Evolutionary conservation across 305 asterid genomes (phyloP).

Genomic region (Coffea humblotiana): DNA sequence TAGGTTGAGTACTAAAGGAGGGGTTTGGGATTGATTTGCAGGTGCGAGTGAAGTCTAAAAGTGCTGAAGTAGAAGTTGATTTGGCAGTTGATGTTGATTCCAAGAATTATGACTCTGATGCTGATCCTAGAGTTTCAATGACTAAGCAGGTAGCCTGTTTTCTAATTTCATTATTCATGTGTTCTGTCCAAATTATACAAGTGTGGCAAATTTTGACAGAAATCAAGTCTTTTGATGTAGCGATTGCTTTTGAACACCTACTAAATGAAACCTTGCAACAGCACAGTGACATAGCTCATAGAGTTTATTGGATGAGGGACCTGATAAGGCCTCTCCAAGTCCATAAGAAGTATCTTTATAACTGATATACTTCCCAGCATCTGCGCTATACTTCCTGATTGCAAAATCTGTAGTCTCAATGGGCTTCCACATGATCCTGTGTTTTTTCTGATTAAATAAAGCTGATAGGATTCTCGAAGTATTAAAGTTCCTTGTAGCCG

Average conservation of each 20-base stretch:
- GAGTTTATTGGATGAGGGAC: neutral
- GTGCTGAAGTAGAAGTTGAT: conserved; percentile 71
- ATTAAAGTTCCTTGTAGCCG: neutral
- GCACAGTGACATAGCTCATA: neutral
- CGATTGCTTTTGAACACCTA: neutral
- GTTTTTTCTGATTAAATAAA: neutral
- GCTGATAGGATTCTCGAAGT: neutral
- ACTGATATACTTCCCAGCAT: neutral
- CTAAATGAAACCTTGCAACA: neutral
- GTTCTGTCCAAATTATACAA: neutral
- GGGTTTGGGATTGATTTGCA: conserved; percentile 18
- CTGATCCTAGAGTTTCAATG: conserved; percentile 39
- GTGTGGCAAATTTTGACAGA: neutral
- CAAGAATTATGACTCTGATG: conserved; percentile 54
- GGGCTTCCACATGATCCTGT: neutral
- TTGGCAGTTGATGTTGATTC: conserved; percentile 60
- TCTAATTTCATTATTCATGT: neutral
- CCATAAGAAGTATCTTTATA: no score
- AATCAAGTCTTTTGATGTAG: neutral
- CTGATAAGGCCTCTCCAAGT: neutral
- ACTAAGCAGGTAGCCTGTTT: conserved; percentile 52
- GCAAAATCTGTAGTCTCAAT: neutral
- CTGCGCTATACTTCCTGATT: neutral
- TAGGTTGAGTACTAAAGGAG: neutral
- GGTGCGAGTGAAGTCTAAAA: conserved; percentile 74